These are phyloP conservation scores for Trichoderma hamatum DNA, from an alignment of 2,329 filamentous ascomycete species.

Conservation along the genomic window DNA sequence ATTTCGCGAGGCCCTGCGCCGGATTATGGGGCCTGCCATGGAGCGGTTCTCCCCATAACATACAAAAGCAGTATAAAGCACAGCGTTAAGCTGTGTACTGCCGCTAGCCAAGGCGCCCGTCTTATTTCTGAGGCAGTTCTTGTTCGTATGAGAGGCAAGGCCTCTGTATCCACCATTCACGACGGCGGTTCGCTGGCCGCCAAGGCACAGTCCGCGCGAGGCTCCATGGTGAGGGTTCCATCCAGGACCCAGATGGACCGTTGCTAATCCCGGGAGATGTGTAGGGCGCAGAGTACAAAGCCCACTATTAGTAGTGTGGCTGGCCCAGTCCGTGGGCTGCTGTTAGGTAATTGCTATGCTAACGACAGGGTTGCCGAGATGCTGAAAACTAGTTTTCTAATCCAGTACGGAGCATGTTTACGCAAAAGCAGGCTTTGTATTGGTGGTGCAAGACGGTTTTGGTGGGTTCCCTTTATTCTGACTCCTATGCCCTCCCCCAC, in stretches of 20 bases:
- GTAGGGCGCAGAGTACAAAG: constrained; percentile 6
- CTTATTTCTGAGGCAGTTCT: neutral
- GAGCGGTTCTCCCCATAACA: constrained; percentile 9
- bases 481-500: constrained; percentile 1
- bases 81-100: neutral
- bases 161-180: neutral
- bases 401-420: neutral
- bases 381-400: neutral
- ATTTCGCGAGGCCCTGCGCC: constrained; percentile 2
- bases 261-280: constrained; percentile 12
- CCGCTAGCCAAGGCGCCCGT: neutral
- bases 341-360: constrained; percentile 19
- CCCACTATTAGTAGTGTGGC: neutral
- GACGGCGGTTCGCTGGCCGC: constrained; percentile 6
- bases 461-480: constrained; percentile 8
- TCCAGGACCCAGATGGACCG: constrained; percentile 6
- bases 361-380: neutral
- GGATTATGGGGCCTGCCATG: neutral
- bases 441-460: constrained; percentile 2
- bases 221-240: constrained; percentile 7
- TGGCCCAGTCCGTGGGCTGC: constrained; percentile 8
- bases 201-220: constrained; percentile 8
- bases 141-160: neutral
- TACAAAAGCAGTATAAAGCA: constrained; percentile 14
- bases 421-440: neutral